Evolutionary conservation across 23 red algal genomes (phyloP), one percentile per base, ranked within the genome.

Genomic region (Gracilaria domingensis): DNA sequence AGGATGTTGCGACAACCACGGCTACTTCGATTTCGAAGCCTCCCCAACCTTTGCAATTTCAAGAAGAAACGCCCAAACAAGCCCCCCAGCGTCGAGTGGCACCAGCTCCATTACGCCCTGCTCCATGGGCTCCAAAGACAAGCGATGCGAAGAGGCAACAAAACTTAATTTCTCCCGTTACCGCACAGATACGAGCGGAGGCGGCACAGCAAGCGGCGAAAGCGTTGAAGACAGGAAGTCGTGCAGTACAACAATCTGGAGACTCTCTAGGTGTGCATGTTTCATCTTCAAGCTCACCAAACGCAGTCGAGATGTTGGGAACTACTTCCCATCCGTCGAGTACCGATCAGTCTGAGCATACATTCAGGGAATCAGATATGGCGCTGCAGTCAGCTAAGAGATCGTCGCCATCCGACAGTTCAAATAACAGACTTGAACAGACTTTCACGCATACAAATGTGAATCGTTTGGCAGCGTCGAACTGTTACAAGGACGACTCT

Each of bases 91-190:
- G 55, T 39, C 53, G 79, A 86, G 47, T 9, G 39, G 82, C 82
- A 16, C 82, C 82, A 8, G 30, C 82, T 12, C 82, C 82, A 8
- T 69, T 86, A 55, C 82, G 82, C 33, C 82, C 62, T 48, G 82
- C 82, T 26, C 82, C 82, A 0, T 86, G 82, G 82, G 82, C 82
- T 25, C 61, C 61, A 53, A 86, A 73, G 32, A 7, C 64, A 28
- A 77, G 25, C 25, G 72, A 77, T 50, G 45, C 45, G n/a, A 77
- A 77, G 42, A 34, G 25, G 34, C 38, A 25, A 13, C 72, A 49
- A 16, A 77, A 50, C 72, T 16, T n/a, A 29, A 28, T 77, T 77
- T 77, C 72, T 77, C 72, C 72, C 6, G 72, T 77, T 25, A 77
- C 72, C 20, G 72, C 72, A 28, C 72, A 77, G 72, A 50, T 77